Evolutionary conservation across 2,329 filamentous ascomycete genomes (phyloP).

Genomic region (Alternaria sp.): DNA sequence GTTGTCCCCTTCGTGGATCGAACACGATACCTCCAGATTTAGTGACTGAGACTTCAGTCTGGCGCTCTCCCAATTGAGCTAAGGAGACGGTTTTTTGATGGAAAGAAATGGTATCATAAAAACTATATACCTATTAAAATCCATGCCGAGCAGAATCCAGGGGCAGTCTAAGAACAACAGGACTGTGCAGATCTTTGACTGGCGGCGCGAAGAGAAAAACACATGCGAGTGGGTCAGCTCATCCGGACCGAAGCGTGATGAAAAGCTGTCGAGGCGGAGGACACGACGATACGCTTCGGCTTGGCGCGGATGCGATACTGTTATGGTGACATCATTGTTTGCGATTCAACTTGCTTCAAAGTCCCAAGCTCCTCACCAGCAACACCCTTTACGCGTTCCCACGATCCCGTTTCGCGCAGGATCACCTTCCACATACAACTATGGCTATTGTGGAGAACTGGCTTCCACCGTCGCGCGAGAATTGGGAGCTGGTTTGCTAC

Average conservation of each 20-base stretch:
- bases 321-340: conserved; percentile 27
- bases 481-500: conserved; percentile 58
- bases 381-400: neutral
- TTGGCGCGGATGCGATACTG: conserved; percentile 19
- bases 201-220: neutral
- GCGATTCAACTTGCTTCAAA: neutral
- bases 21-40: conserved; percentile 45
- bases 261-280: neutral
- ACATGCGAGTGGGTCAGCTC: neutral
- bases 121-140: rapidly evolving
- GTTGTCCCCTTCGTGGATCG: conserved; percentile 45
- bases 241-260: conserved; percentile 4
- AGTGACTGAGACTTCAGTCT: conserved; percentile 44
- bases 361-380: neutral
- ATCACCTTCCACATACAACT: neutral
- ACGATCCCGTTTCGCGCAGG: neutral
- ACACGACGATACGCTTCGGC: conserved; percentile 14
- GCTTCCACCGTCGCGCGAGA: conserved; percentile 60
- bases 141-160: no score
- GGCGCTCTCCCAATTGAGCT: conserved; percentile 46
- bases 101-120: neutral
- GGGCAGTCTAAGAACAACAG: no score
- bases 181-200: neutral
- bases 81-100: conserved; percentile 31
- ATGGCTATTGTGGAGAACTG: conserved; percentile 57